Conservation (phyloP, 1,284 basidiomycete species). For the Fistulina hepatica region DNA sequence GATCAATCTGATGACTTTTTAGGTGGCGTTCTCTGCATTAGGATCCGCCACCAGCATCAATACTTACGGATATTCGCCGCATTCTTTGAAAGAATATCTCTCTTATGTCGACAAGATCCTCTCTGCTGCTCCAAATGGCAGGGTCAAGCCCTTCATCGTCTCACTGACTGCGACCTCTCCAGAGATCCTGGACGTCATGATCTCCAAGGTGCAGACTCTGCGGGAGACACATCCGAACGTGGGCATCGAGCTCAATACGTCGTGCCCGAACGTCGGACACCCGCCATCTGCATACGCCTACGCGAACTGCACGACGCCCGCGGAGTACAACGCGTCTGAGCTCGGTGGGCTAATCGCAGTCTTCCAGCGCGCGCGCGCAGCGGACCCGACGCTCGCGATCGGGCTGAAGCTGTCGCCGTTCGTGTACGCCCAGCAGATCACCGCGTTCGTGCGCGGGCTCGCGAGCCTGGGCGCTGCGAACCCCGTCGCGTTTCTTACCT, state of each 20-base stretch:
- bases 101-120: constrained; percentile 49
- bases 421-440: constrained; percentile 51
- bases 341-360: constrained; percentile 39
- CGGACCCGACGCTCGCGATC: constrained; percentile 49
- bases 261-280: constrained; percentile 68
- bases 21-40: constrained; percentile 48
- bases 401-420: constrained; percentile 79
- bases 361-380: constrained; percentile 34
- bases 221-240: constrained; percentile 33
- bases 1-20: constrained; percentile 3
- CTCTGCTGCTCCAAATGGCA: constrained; percentile 16
- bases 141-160: constrained; percentile 59
- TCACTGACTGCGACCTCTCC: constrained; percentile 57
- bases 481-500: constrained; percentile 55
- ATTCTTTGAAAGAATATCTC: constrained; percentile 53
- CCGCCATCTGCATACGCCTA: constrained; percentile 61
- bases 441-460: constrained; percentile 37
- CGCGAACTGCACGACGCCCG: constrained; percentile 11
- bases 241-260: constrained; percentile 69
- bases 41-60: constrained; percentile 51
- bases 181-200: constrained; percentile 39
- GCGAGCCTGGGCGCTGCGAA: constrained; percentile 21
- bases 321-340: constrained; percentile 18
- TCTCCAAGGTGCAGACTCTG: constrained; percentile 45
- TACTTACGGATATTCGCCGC: constrained; percentile 73